Conservation (phyloP, 2,329 filamentous ascomycete species). For the Acarospora socialis region DNA sequence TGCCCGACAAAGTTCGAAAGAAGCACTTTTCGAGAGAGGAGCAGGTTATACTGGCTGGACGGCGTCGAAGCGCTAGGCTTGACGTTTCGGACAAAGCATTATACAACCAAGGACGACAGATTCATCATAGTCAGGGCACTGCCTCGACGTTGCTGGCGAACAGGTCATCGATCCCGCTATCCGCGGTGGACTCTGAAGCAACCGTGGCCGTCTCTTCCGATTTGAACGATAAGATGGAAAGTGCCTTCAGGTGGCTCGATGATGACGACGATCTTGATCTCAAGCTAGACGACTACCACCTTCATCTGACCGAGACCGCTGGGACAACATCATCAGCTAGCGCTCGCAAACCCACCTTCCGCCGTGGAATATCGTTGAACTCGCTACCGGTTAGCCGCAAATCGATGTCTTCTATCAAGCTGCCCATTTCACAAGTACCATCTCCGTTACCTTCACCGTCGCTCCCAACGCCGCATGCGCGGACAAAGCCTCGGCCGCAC, state of each 20-base stretch:
- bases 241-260: slow-evolving; percentile 60
- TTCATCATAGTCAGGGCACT: slow-evolving; percentile 21
- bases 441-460: slow-evolving; percentile 5
- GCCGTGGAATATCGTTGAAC: slow-evolving; percentile 5
- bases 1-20: slow-evolving; percentile 59
- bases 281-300: slow-evolving; percentile 54
- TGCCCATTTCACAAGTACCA: too few species aligned
- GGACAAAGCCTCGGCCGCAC: slow-evolving; percentile 7
- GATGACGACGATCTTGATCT: slow-evolving; percentile 60
- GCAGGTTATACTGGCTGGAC: slow-evolving; percentile 43
- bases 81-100: slow-evolving; percentile 46
- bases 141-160: slow-evolving; percentile 10
- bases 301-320: slow-evolving; percentile 42
- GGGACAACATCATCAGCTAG: slow-evolving; percentile 30
- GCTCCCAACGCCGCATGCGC: background rate
- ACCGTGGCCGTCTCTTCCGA: slow-evolving; percentile 19
- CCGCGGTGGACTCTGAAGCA: slow-evolving; percentile 13
- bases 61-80: slow-evolving; percentile 37
- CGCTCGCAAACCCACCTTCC: slow-evolving; percentile 16
- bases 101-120: slow-evolving; percentile 29
- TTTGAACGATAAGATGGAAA: slow-evolving; percentile 46
- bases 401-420: slow-evolving; percentile 18
- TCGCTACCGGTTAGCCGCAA: slow-evolving; percentile 18
- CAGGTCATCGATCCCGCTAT: slow-evolving; percentile 13
- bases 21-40: slow-evolving; percentile 60